Conservation (phyloP, 768 basidiomycete species). For the Artomyces pyxidatus region DNA sequence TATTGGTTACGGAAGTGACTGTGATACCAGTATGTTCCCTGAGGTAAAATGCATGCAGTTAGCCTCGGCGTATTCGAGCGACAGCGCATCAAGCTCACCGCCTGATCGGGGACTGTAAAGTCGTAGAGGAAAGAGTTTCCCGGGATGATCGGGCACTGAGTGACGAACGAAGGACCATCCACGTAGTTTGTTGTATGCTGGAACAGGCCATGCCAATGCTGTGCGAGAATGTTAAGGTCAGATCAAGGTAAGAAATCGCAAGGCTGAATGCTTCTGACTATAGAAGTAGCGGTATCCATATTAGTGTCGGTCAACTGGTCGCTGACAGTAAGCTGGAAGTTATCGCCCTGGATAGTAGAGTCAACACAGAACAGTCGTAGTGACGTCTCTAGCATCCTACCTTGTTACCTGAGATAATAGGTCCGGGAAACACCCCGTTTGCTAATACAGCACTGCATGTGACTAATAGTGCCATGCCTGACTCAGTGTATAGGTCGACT, state of each 20-base stretch:
- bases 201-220: constrained; percentile 35
- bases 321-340: neutral
- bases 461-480: neutral
- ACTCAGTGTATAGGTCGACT: neutral
- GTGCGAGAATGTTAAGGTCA: neutral
- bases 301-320: neutral
- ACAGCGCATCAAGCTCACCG: constrained; percentile 7
- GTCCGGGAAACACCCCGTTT: neutral
- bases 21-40: constrained; percentile 39
- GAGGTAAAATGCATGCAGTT: neutral
- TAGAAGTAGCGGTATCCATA: neutral
- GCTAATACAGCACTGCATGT: neutral
- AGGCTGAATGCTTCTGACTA: neutral
- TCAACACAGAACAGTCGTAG: too few relatives aligned
- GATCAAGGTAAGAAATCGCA: neutral
- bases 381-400: too few relatives aligned
- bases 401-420: neutral
- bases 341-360: neutral
- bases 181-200: constrained; percentile 30
- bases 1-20: constrained; percentile 43
- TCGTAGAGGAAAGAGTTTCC: constrained; percentile 33
- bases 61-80: neutral
- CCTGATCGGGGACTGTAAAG: constrained; percentile 22
- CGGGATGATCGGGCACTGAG: constrained; percentile 28
- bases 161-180: constrained; percentile 39